Conservation (phyloP, 2,329 filamentous ascomycete genomes). For the Aspergillus sp. region DNA sequence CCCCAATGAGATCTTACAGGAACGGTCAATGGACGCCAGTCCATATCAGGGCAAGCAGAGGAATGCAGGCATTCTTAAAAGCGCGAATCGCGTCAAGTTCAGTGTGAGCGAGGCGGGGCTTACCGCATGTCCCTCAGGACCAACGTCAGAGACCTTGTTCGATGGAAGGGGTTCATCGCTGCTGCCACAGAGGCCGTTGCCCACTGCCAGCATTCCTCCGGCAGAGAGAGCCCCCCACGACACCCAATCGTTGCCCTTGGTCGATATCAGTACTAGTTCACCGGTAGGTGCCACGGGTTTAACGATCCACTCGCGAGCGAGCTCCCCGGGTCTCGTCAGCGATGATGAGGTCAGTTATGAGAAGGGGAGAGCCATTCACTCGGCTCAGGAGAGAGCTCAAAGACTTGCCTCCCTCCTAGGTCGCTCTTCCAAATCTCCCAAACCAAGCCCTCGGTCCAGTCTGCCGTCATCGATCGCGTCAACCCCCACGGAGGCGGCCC, state of each 20-base stretch:
- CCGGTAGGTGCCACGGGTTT: constrained; percentile 30
- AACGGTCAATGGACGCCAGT: constrained; percentile 20
- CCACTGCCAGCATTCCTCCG: constrained; percentile 38
- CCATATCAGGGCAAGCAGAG: constrained; percentile 31
- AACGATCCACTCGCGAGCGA: constrained; percentile 26
- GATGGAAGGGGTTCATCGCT: constrained; percentile 31
- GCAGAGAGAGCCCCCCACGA: constrained; percentile 25
- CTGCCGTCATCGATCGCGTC: constrained; percentile 30
- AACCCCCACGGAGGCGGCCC: constrained; percentile 27
- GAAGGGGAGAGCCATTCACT: constrained; percentile 36
- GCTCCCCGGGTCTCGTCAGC: constrained; percentile 19
- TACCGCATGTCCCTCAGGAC: constrained; percentile 18
- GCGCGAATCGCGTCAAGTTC: constrained; percentile 36
- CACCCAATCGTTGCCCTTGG: constrained; percentile 23
- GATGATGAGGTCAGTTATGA: constrained; percentile 34
- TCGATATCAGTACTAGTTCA: constrained; percentile 27
- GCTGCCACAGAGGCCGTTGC: constrained; percentile 33
- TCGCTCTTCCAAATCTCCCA: constrained; percentile 31
- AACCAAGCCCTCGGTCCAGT: constrained; percentile 27
- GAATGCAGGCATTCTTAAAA: constrained; percentile 40
- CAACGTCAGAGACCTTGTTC: constrained; percentile 28
- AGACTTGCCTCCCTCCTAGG: constrained; percentile 35
- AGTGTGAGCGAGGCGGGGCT: constrained; percentile 25
- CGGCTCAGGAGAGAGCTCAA: constrained; percentile 35
- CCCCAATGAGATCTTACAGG: constrained; percentile 25